Evolutionary conservation across 1,284 basidiomycete genomes (phyloP), one percentile per base, ranked within the genome.

Genomic region (Thecaphora frezii): DNA sequence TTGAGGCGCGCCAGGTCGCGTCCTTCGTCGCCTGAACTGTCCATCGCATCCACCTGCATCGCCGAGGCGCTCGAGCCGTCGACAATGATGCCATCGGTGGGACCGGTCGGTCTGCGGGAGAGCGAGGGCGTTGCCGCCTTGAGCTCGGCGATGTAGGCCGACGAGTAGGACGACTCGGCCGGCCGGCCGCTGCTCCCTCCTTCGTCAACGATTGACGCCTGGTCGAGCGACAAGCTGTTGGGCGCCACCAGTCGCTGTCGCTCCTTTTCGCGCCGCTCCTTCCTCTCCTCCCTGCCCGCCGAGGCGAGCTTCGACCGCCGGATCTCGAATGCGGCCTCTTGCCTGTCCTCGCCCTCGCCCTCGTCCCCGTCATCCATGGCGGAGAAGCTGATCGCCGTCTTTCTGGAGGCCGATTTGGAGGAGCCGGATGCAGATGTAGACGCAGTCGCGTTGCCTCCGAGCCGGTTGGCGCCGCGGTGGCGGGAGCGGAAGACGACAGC

Each of bases 131-230:
- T 66, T 14, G 63, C 54, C 9, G 54, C 45, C 21, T 55, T 51
- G 10, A 66, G 52, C 44, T 66, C 63, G 21, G 54, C 55, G 8
- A 66, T 45, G 25, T 58, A 55, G 21, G 51, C 55, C 12, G 58
- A 61, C 18, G 63, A 61, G 48, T 66, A 66, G 46, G 46, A 39
- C 13, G 33, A 5, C 28, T 28, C 7, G 19, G 46, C 21, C 21
- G 44, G 14, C 18, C 12, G 18, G 26, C n/a, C 21, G 30, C 28
- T 21, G n/a, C n/a, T 36, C 3, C 21, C 19, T 4, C 19, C 39
- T 9, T 40, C 39, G 19, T 4, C 39, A 9, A 9, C 5, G n/a
- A 40, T 21, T 5, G 39, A 23, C 3, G 22, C 39, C n/a, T 21
- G 22, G 39, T 23, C 9, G 1, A 55, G 22, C 13, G 12, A 52